These are phyloP conservation scores for Nicotiana attenuata DNA, from an alignment of 257 asterid species.

Conservation along the genomic window DNA sequence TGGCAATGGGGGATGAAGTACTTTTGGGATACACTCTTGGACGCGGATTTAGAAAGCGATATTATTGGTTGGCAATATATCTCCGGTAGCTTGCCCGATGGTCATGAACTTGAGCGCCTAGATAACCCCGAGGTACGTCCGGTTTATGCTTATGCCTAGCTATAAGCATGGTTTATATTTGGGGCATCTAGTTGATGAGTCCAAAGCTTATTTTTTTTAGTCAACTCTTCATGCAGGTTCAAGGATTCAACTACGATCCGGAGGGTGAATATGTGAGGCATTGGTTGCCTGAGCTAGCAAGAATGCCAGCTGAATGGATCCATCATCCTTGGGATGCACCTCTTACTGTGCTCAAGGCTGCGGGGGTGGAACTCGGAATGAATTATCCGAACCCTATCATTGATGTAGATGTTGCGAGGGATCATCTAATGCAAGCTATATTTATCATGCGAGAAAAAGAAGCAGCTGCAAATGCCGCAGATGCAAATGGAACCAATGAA, in stretches of 20 bases:
- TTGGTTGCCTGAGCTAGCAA: constrained; percentile 90
- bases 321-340: constrained; percentile 98
- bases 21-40: constrained; percentile 94
- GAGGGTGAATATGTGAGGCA: constrained; percentile 82
- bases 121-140: constrained; percentile 80
- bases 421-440: constrained; percentile 65
- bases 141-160: not conserved
- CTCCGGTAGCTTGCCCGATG: constrained; percentile 89
- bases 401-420: constrained; percentile 66
- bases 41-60: constrained; percentile 88
- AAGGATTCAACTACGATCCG: constrained; percentile 80
- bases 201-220: not conserved
- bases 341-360: constrained; percentile 50
- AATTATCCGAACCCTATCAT: constrained; percentile 82
- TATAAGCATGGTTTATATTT: not conserved
- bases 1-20: constrained; percentile 99
- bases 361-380: constrained; percentile 77
- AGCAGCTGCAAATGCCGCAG: constrained; percentile 35
- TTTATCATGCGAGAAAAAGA: constrained; percentile 51
- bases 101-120: constrained; percentile 86
- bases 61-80: constrained; percentile 94
- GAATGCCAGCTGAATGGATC: constrained; percentile 88
- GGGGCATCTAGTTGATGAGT: not conserved
- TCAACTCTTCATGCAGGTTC: constrained; percentile 43
- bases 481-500: constrained; percentile 36